Conservation (phyloP, 208 protist genomes). For the Naegleria gruberi region DNA sequence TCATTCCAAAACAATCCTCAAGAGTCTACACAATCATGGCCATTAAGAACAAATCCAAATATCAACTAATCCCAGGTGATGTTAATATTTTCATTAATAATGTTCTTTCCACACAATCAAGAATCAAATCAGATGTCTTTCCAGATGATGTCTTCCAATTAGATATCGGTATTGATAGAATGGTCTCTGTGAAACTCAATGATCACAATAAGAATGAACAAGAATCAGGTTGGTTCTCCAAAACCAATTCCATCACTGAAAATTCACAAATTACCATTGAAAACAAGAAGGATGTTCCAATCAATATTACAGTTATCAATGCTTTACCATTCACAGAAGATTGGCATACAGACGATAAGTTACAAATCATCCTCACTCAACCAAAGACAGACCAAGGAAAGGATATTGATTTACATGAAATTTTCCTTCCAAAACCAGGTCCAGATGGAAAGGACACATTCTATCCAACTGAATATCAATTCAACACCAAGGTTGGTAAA, state of each 20-base stretch:
- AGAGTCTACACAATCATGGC: neutral
- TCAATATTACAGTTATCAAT: neutral
- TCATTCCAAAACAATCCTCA: neutral
- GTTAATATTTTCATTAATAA: neutral
- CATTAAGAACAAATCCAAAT: neutral
- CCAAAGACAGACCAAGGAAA: neutral
- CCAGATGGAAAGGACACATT: too few relatives aligned
- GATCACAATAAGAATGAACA: neutral
- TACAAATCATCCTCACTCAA: neutral
- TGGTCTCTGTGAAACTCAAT: neutral
- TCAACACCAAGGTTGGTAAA: too few relatives aligned
- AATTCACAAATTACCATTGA: neutral
- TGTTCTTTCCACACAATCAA: neutral
- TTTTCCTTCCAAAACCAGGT: too few relatives aligned
- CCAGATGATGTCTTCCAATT: neutral
- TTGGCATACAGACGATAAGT: neutral
- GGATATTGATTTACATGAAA: neutral
- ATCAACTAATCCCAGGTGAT: neutral
- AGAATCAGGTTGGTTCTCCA: neutral
- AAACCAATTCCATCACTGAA: neutral
- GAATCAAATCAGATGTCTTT: neutral
- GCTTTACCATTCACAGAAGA: neutral
- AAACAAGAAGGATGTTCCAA: neutral
- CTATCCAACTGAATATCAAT: too few relatives aligned
- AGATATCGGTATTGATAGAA: neutral